Conservation (phyloP, 352 stramenopile species). For the Phytophthora hybrid region DNA sequence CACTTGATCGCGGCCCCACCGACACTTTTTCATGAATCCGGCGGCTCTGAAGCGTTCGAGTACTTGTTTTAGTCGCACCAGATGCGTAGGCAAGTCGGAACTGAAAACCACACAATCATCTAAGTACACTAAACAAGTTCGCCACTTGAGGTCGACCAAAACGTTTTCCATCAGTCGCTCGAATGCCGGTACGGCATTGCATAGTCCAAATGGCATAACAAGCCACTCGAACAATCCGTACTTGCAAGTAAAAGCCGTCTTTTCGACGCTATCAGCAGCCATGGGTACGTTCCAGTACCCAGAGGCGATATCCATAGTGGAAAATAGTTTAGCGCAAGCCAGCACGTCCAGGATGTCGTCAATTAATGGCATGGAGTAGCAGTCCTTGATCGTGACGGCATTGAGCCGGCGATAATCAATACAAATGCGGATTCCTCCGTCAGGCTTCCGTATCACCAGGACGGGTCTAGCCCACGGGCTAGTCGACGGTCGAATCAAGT, state of each 20-base stretch:
- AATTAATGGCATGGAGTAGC: slow-evolving; percentile 17
- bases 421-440: slow-evolving; percentile 15
- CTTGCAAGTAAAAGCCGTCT: slow-evolving; percentile 10
- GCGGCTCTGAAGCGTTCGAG: not conserved
- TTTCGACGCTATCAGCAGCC: not conserved
- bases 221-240: not conserved
- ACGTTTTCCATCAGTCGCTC: slow-evolving; percentile 16
- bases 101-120: slow-evolving; percentile 15
- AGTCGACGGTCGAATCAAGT: not conserved
- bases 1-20: not conserved
- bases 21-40: slow-evolving; percentile 8
- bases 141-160: not conserved
- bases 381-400: slow-evolving; percentile 10
- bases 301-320: slow-evolving; percentile 1
- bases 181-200: slow-evolving; percentile 2
- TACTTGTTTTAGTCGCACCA: not conserved
- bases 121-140: slow-evolving; percentile 5
- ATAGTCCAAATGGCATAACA: slow-evolving; percentile 3
- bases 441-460: not conserved
- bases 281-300: not conserved
- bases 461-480: slow-evolving; percentile 5
- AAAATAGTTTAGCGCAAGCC: not conserved
- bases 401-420: slow-evolving; percentile 18
- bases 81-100: slow-evolving; percentile 5
- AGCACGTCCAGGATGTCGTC: slow-evolving; percentile 25